Percentiles rank a stretch among this genome's conserved stretches.
These are phyloP conservation scores for Gossypium australe DNA, from an alignment of 345 rosid genomes.

Conservation along the genomic window DNA sequence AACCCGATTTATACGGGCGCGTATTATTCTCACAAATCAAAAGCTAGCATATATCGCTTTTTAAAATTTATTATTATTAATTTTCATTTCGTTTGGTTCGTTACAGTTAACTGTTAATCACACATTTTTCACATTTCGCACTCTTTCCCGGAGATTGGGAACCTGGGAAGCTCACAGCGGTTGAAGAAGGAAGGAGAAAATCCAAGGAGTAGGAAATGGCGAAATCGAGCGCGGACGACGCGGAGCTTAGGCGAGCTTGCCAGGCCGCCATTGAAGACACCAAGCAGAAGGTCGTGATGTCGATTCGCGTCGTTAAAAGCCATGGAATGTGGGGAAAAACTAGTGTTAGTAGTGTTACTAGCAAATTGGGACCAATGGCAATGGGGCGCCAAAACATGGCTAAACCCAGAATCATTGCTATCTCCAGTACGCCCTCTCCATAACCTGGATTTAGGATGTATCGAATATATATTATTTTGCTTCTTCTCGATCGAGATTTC, in stretches of 20 bases:
- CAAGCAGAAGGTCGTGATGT: slow-evolving; percentile 76
- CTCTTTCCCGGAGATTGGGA: neutral
- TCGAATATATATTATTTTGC: too few species aligned
- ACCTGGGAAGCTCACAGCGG: slow-evolving; percentile 8
- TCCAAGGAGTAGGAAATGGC: slow-evolving; percentile 47
- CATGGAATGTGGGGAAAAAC: slow-evolving; percentile 93
- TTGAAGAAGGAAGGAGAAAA: slow-evolving; percentile 10
- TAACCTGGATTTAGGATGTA: neutral
- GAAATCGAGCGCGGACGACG: slow-evolving; percentile 95
- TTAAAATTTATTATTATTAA: neutral
- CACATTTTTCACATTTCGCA: neutral
- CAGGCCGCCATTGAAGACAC: slow-evolving; percentile 92
- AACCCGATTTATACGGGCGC: neutral
- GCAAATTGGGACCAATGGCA: slow-evolving; percentile 40
- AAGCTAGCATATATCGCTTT: neutral
- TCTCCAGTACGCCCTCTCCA: slow-evolving; percentile 48
- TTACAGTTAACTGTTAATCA: slow-evolving; percentile 17
- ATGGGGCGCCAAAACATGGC: slow-evolving; percentile 87
- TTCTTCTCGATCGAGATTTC: neutral
- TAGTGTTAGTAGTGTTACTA: slow-evolving; percentile 14
- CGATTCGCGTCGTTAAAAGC: slow-evolving; percentile 96
- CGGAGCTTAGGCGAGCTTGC: slow-evolving; percentile 88
- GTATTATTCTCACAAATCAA: neutral
- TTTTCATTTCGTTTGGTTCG: slow-evolving; percentile 1
- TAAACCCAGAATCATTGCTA: slow-evolving; percentile 89